Conservation (phyloP, 2,329 filamentous ascomycete species). For the Diaporthe sp. region DNA sequence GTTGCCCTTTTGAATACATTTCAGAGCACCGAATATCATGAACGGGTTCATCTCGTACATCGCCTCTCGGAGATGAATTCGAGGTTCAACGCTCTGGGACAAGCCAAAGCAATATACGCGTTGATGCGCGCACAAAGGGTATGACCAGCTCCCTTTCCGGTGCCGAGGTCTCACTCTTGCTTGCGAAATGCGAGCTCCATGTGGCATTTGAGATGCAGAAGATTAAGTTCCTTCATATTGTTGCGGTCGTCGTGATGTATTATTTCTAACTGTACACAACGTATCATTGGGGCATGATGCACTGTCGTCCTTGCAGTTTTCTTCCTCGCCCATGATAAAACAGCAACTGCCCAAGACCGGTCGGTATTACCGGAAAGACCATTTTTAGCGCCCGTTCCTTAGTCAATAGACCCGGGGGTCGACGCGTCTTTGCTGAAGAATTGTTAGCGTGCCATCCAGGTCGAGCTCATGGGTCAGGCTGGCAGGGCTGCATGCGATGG, state of each 20-base stretch:
- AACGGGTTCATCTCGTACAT: background rate
- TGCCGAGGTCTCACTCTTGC: background rate
- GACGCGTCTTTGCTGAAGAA: constrained; percentile 9
- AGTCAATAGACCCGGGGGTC: background rate
- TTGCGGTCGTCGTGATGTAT: background rate
- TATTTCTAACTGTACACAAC: background rate
- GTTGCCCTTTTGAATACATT: background rate
- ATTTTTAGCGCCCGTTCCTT: background rate
- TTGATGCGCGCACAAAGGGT: background rate
- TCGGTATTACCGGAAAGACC: background rate
- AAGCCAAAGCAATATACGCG: background rate
- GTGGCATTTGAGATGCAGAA: background rate
- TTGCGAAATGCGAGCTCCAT: background rate
- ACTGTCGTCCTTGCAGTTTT: background rate
- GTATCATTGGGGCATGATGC: background rate
- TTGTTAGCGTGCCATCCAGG: constrained; percentile 2
- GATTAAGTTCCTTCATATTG: background rate
- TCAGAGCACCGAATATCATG: background rate
- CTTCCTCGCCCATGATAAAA: background rate
- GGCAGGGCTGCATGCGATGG: no score
- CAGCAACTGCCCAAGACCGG: background rate
- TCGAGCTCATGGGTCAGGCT: background rate
- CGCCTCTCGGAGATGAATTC: background rate
- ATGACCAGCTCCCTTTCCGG: no score
- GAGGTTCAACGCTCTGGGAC: no score